Evolutionary conservation across 2,329 filamentous ascomycete genomes (phyloP), one percentile per base, ranked within the genome.

Genomic region (Monosporascus sp.): DNA sequence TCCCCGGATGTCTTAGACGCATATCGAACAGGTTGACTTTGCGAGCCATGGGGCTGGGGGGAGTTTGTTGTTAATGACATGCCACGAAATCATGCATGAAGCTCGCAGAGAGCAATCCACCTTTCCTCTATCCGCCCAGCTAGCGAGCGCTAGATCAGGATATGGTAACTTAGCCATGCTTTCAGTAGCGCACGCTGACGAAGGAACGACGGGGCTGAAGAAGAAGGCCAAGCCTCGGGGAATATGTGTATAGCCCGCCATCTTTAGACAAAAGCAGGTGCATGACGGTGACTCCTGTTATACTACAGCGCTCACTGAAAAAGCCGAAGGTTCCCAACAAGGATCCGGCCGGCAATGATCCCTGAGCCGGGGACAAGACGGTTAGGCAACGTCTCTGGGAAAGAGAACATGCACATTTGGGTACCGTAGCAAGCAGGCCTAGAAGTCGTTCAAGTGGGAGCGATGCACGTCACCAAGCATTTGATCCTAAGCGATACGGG

Each of bases 11-110:
- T 58, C 52, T 60, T 58, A 57, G 56, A 54, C 55, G 53, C 58
- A 51, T 57, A 55, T 63, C 52, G 55, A 63, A 60, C 54, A 60
- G 57, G 63, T 63, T 68, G 66, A 62, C 63, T 57, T 67, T 66
- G 64, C 64, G 61, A 69, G 66, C 63, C 67, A 67, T 66, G 62
- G 63, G 68, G 67, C 64, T 62, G 66, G 62, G 62, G 64, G 31
- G 5, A 14, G 31, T 34, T 34, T 34, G 65, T 46, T 31, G 64
- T 62, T 65, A 58, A 67, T 66, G 66, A 62, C 67, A 70, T 67
- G 68, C 70, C 71, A 75, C 73, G 70, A 72, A 72, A 69, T 68
- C 72, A 68, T 76, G 74, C 74, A 75, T 74, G 65, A 46, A 68
- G 63, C 61, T 67, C 63, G 63, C 63, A 64, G 64, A 62, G 59